A percentile compares a stretch with the other conserved stretches of the same genome.
phyloP scores from a whole-genome alignment of 495 filamentous ascomycete genomes.

The Penicillium samsonianum region DNA sequence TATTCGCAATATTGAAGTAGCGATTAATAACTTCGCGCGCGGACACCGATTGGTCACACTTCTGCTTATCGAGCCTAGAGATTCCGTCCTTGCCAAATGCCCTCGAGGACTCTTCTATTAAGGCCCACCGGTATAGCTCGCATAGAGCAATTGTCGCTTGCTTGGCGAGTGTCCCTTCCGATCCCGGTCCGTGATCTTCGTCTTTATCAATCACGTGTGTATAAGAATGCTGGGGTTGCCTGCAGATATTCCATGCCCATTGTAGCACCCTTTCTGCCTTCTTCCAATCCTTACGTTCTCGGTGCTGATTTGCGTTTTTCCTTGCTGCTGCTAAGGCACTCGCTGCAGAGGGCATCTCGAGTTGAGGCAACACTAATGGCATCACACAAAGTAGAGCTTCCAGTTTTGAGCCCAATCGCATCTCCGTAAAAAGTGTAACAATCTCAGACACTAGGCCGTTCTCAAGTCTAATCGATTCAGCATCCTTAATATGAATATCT shows the following conservation, averaged over 20 bases:
- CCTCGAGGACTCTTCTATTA: not conserved
- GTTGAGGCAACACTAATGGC: not conserved
- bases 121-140: slow-evolving; percentile 5
- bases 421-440: slow-evolving; percentile 3
- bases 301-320: not conserved
- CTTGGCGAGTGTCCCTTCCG: no score
- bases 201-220: not conserved
- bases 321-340: slow-evolving; percentile 6
- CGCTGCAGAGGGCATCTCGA: slow-evolving; percentile 2
- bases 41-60: not conserved
- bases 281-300: slow-evolving; percentile 7
- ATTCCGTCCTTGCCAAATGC: not conserved
- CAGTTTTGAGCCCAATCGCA: slow-evolving; percentile 4
- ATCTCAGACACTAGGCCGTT: slow-evolving; percentile 5
- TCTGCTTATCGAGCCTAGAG: not conserved
- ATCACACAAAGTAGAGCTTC: slow-evolving; percentile 14
- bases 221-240: not conserved
- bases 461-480: not conserved
- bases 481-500: not conserved
- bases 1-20: not conserved
- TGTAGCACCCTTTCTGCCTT: slow-evolving; percentile 9
- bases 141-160: not conserved
- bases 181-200: not conserved
- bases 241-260: slow-evolving; percentile 11
- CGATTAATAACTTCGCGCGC: not conserved